Evolutionary conservation across 345 rosid species (phyloP), one percentile per base, ranked within the genome.

Genomic region (Pelargonium nanum): DNA sequence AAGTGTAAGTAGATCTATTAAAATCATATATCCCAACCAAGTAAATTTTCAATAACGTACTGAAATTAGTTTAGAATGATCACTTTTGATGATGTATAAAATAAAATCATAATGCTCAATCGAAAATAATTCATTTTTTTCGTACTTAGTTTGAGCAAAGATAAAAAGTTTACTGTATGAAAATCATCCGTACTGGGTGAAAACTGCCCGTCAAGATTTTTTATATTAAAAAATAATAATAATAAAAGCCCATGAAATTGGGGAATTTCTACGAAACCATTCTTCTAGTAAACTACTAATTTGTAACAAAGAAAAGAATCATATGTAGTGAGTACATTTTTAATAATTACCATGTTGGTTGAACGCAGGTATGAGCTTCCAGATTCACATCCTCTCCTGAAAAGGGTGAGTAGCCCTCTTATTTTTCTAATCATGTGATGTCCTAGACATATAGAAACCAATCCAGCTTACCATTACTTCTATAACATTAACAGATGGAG

Each of bases 311-410:
- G 48, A 2, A 40, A 40, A 40, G 9, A 40, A 40, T 7, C 48
- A 23, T 55, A 23, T 25, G 22, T 9, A 22, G 2, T 22, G 13
- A 22, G 26, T 12, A 10, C 5, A 16, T 9, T 12, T n/a, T 30
- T 17, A 61, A 13, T 2, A 44, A 32, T 19, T 58, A 28, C 64
- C 59, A 24, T 24, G 24, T 23, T 60, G 34, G 22, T 76, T 63
- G 76, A 64, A 69, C 73, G 78, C 89, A 92, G 98, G 65, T 92
- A 89, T 57, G 84, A 85, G 76, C 91, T 92, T 73, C 89, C 89
- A 4, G 96, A 89, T 78, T 70, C 80, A n/a, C 96, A 92, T 78
- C 86, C 89, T 72, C 93, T 92, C 56, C 82, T 92, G 26, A 25
- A 77, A 57, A 77, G 77, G 79, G 98, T 92, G 62, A 78, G 86